phyloP scores from a whole-genome alignment of 2,329 filamentous ascomycete species.

The Microcera coccophila region DNA sequence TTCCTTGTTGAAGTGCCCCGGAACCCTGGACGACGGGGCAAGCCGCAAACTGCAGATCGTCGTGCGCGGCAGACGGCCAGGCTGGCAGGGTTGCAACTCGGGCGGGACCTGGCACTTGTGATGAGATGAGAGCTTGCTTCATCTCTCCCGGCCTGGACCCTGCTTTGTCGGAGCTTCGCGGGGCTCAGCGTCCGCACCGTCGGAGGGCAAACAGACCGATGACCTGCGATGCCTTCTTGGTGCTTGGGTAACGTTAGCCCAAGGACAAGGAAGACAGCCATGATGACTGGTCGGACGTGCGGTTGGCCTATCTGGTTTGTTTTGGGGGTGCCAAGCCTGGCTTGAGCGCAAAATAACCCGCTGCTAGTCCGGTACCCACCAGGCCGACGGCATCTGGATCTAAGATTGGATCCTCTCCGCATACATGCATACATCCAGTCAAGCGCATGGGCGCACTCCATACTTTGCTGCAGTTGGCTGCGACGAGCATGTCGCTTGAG shows the following conservation, averaged over 20 bases:
- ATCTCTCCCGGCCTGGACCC: conserved; percentile 22
- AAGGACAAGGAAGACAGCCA: too few relatives aligned
- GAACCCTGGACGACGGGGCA: conserved; percentile 1
- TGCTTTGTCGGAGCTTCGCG: conserved; percentile 11
- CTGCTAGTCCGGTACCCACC: conserved; percentile 13
- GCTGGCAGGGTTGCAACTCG: conserved; percentile 21
- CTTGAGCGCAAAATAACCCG: conserved; percentile 14
- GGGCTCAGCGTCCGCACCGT: conserved; percentile 22
- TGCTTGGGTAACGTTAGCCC: neutral
- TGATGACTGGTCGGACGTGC: too few relatives aligned
- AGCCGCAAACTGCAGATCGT: conserved; percentile 28
- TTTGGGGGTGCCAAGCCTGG: too few relatives aligned
- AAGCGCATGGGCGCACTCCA: conserved; percentile 10
- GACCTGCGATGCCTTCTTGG: neutral
- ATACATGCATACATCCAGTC: conserved; percentile 8
- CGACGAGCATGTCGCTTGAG: conserved; percentile 12
- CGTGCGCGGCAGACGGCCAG: conserved; percentile 21
- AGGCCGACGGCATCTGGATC: conserved; percentile 18
- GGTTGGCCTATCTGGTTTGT: conserved; percentile 8
- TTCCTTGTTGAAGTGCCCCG: neutral
- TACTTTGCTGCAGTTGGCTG: conserved; percentile 25
- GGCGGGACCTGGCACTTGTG: conserved; percentile 12
- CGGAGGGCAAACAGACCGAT: conserved; percentile 20
- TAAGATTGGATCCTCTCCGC: conserved; percentile 22
- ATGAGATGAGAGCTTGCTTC: conserved; percentile 24